A percentile compares a stretch with the other conserved stretches of the same genome.
phyloP scores from a whole-genome alignment of 139 green algal genomes.

The Deuterostichococcus epilithicus region DNA sequence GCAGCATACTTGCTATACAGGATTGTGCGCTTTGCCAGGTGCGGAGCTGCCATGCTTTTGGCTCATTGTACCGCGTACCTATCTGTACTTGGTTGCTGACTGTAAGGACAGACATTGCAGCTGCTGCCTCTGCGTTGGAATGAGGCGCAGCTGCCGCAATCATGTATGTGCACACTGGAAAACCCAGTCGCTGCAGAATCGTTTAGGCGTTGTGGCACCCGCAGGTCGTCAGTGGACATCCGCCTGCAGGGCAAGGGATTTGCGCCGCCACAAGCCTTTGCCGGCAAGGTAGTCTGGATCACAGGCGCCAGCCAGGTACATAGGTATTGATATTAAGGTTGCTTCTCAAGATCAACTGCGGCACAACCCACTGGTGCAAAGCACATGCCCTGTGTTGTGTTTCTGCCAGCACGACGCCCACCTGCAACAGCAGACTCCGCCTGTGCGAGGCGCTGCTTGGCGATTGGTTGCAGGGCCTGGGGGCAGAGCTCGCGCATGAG shows the following conservation, averaged over 20 bases:
- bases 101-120: no score
- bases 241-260: slow-evolving; percentile 28
- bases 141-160: no score
- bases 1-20: neutral
- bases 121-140: no score
- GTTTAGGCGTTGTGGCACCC: neutral
- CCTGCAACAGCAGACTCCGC: neutral
- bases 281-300: slow-evolving; percentile 78
- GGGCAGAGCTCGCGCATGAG: slow-evolving; percentile 50
- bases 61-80: no score
- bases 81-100: no score
- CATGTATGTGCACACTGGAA: no score
- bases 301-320: slow-evolving; percentile 64
- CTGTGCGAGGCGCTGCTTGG: neutral
- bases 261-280: slow-evolving; percentile 32
- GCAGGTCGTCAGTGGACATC: slow-evolving; percentile 48
- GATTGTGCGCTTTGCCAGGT: neutral
- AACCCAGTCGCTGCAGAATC: neutral
- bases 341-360: neutral
- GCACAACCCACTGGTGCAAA: neutral
- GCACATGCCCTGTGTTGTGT: neutral
- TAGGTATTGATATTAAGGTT: no score
- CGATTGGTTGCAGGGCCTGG: slow-evolving; percentile 60
- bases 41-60: neutral
- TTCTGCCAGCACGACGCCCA: neutral